Evolutionary conservation across 495 filamentous ascomycete species (phyloP).

Genomic region (Penicillium subrubescens): DNA sequence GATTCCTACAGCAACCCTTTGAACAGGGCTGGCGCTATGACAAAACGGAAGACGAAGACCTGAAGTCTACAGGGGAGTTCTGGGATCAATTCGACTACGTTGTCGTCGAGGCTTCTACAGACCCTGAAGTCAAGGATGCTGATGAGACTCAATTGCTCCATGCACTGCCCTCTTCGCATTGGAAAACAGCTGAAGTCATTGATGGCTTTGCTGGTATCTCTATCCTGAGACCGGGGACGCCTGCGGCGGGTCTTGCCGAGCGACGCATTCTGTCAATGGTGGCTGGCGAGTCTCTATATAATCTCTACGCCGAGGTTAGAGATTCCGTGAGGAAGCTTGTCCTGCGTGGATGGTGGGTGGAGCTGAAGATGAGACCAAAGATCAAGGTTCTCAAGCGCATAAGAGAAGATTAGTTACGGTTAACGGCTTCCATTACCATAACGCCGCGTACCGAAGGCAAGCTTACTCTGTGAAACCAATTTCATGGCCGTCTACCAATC

Average conservation of each 20-base stretch:
- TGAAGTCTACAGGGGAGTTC: constrained; percentile 64
- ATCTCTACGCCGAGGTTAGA: constrained; percentile 25
- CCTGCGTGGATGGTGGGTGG: constrained; percentile 46
- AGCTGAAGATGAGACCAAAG: constrained; percentile 43
- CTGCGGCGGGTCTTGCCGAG: constrained; percentile 35
- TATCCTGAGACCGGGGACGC: constrained; percentile 57
- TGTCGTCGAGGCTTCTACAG: constrained; percentile 63
- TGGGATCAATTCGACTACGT: constrained; percentile 85
- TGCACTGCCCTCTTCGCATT: constrained; percentile 43
- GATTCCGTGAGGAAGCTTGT: constrained; percentile 26
- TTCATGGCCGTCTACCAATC: no score
- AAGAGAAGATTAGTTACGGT: constrained; percentile 4
- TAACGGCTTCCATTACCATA: no score
- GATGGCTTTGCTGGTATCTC: constrained; percentile 72
- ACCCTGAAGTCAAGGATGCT: constrained; percentile 24
- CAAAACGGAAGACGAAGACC: constrained; percentile 51
- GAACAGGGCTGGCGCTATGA: constrained; percentile 53
- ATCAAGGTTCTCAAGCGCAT: constrained; percentile 38
- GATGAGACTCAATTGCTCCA: constrained; percentile 20
- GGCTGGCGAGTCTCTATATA: constrained; percentile 23
- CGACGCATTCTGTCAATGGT: constrained; percentile 28
- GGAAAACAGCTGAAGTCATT: constrained; percentile 70
- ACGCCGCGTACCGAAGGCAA: no score
- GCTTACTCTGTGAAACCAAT: no score
- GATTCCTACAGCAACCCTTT: constrained; percentile 64